Conservation (phyloP, 1,139 yeast genomes). For the Pichia sp. region DNA sequence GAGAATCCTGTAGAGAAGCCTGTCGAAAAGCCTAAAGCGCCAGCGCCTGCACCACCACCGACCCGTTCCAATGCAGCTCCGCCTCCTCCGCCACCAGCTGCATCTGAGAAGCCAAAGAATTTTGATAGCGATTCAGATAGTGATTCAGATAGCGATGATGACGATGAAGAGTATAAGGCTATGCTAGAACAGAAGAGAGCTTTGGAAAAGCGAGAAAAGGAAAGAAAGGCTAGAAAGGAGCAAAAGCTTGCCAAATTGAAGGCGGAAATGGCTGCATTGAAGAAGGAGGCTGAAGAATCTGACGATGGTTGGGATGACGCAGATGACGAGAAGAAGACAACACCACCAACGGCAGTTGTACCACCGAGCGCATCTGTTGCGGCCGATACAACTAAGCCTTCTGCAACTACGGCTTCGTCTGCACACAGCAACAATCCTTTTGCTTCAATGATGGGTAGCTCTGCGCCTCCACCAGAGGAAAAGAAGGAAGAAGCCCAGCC, state of each 20-base stretch:
- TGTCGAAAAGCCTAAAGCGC: slow-evolving; percentile 1
- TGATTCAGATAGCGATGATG: slow-evolving; percentile 27
- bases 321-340: too few species aligned
- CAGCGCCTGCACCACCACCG: slow-evolving; percentile 16
- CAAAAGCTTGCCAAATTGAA: slow-evolving; percentile 52
- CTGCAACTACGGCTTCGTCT: background rate
- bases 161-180: slow-evolving; percentile 28
- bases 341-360: too few species aligned
- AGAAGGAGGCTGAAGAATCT: slow-evolving; percentile 28
- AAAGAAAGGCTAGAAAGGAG: slow-evolving; percentile 46
- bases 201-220: slow-evolving; percentile 41
- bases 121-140: slow-evolving; percentile 13
- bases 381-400: too few species aligned
- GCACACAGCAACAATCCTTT: slow-evolving; percentile 25
- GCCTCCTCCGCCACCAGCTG: background rate
- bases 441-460: slow-evolving; percentile 24
- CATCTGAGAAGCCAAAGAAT: slow-evolving; percentile 3
- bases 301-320: slow-evolving; percentile 20
- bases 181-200: slow-evolving; percentile 30
- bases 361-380: slow-evolving; percentile 7
- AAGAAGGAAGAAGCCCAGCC: too few species aligned
- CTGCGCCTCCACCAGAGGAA: too few species aligned
- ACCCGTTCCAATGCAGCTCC: slow-evolving; percentile 4
- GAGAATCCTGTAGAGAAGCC: background rate
- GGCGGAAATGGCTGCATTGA: slow-evolving; percentile 59